Percentiles rank a stretch among this genome's conserved stretches.
phyloP scores from a whole-genome alignment of 1,284 basidiomycete species.

The Ustanciosporium gigantosporum region DNA sequence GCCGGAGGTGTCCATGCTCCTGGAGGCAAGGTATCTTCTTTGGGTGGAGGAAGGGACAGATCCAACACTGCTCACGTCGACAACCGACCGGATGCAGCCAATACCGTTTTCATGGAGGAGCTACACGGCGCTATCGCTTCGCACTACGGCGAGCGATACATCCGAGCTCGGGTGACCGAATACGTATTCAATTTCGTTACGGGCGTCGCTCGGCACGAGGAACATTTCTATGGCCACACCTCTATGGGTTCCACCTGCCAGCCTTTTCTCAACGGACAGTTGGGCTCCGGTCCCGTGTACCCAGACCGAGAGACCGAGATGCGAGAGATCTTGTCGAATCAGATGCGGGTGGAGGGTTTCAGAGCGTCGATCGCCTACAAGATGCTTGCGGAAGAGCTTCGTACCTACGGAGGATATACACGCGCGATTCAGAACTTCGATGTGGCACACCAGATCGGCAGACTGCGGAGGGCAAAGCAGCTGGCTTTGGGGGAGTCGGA shows the following conservation, averaged over 20 bases:
- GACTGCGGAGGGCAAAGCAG: conserved; percentile 70
- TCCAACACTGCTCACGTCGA: conserved; percentile 20
- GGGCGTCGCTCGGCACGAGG: conserved; percentile 77
- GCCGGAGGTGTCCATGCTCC: neutral
- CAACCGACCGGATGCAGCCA: conserved; percentile 65
- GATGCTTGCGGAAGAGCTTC: conserved; percentile 55
- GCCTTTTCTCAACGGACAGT: conserved; percentile 61
- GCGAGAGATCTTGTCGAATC: conserved; percentile 72
- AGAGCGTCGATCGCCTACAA: conserved; percentile 71
- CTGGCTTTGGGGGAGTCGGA: conserved; percentile 72
- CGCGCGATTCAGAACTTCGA: conserved; percentile 71
- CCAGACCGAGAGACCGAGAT: conserved; percentile 68
- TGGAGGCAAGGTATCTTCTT: conserved; percentile 9
- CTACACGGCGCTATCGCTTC: conserved; percentile 72
- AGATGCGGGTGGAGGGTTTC: conserved; percentile 79
- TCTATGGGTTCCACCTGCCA: conserved; percentile 69
- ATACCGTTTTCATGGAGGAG: conserved; percentile 90
- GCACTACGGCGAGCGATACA: conserved; percentile 76
- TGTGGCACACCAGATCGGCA: conserved; percentile 72
- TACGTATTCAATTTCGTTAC: conserved; percentile 76
- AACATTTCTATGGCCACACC: conserved; percentile 70
- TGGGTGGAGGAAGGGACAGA: conserved; percentile 20
- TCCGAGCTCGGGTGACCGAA: conserved; percentile 78
- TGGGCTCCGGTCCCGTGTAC: conserved; percentile 75
- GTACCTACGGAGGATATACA: conserved; percentile 19